Base-by-base conservation (phyloP, 768 basidiomycete species). In the Amanita inopinata region DNA sequence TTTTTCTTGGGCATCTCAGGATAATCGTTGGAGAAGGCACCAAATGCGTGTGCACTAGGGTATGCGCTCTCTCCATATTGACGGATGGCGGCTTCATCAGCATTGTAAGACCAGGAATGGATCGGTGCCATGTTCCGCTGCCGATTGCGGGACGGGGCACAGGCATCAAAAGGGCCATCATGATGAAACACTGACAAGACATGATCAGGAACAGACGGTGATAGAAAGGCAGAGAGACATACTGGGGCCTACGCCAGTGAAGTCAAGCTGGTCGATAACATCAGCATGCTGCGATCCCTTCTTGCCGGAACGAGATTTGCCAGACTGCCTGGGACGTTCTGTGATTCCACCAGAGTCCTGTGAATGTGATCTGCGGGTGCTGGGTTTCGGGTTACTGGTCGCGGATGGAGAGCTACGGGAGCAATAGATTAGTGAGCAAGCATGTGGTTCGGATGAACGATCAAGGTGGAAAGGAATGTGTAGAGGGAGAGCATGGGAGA, bases 111-210 rank as follows among this genome's bases (percentile, higher is more conserved):
- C 86, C 85, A 92, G 19, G 88, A 84, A 49, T 79, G 68, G 78
- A 92, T 81, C 35, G 88, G 88, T 7, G 89, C 88, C 56, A 78
- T 80, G 55, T 71, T 76, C 51, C 73, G 78, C 52, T 85, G 77
- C 34, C 77, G 76, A 64, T 92, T 92, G 54, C 89, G 83, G 35
- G 88, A 90, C 1, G 88, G 88, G 2, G 88, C 88, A 56, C 87
- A 90, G 20, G 88, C 89, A 56, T 92, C 88, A 58, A 91, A 92
- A 9, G 88, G 89, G 22, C 88, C 88, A 54, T 91, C 89, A 54
- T 92, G 88, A 55, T 92, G 88, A 63, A 91, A 86, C 78, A 86
- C 88, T 91, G 50, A 40, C 20, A 18, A 32, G 27, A 23, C 1
- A 28, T 32, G 47, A 31, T 40, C 32, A 42, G 49, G 40, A 18